Evolutionary conservation across 2,329 filamentous ascomycete species (phyloP).

Genomic region (Fusarium buharicum): DNA sequence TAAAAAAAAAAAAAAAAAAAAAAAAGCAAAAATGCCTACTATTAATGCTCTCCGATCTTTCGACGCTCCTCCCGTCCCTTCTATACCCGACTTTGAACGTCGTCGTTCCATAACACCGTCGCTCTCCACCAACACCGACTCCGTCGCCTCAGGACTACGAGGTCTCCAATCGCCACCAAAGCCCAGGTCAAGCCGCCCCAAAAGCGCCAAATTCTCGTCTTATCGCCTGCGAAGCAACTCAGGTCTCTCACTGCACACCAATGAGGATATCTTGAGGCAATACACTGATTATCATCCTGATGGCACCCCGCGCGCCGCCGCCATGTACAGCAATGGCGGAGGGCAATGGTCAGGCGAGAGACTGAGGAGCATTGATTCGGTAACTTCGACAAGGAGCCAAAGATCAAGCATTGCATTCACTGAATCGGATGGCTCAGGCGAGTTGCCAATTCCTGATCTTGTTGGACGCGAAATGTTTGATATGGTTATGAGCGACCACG

Average conservation of each 20-base stretch:
- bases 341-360: slow-evolving; percentile 37
- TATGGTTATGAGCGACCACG: slow-evolving; percentile 60
- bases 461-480: slow-evolving; percentile 62
- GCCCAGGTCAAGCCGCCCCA: slow-evolving; percentile 40
- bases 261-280: slow-evolving; percentile 56
- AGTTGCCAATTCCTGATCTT: slow-evolving; percentile 56
- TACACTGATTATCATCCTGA: slow-evolving; percentile 59
- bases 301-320: slow-evolving; percentile 48
- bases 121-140: slow-evolving; percentile 33
- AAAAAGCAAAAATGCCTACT: slow-evolving; percentile 43
- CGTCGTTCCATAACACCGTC: slow-evolving; percentile 40
- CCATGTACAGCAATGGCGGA: slow-evolving; percentile 30
- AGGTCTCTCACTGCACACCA: slow-evolving; percentile 58
- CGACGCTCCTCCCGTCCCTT: slow-evolving; percentile 42
- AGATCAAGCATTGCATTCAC: slow-evolving; percentile 44
- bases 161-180: slow-evolving; percentile 38
- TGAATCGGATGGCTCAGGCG: slow-evolving; percentile 42
- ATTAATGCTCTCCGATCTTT: slow-evolving; percentile 41
- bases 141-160: slow-evolving; percentile 26
- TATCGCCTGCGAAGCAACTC: slow-evolving; percentile 57
- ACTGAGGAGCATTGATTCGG: slow-evolving; percentile 45
- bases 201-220: slow-evolving; percentile 46
- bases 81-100: slow-evolving; percentile 43
- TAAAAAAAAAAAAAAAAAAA: too few relatives aligned
- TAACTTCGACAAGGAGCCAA: slow-evolving; percentile 41